Evolutionary conservation across 352 stramenopile species (phyloP).

Genomic region (Discostella stelligera): DNA sequence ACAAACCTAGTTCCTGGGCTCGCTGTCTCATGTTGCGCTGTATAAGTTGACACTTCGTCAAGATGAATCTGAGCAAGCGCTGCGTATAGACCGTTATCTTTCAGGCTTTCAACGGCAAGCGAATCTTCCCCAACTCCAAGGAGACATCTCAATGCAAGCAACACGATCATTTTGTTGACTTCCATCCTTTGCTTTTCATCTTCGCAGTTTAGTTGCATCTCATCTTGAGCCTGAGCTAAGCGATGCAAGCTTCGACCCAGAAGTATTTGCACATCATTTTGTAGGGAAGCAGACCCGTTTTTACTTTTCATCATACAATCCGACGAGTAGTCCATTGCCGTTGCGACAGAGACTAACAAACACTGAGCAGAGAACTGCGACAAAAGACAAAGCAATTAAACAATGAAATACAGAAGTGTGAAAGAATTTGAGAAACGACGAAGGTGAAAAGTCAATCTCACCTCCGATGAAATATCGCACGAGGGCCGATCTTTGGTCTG

Average conservation of each 20-base stretch:
- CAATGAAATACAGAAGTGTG: background rate
- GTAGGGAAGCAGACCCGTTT: background rate
- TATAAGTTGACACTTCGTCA: conserved; percentile 13
- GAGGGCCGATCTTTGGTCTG: background rate
- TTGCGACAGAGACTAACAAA: conserved; percentile 43
- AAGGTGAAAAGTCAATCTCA: background rate
- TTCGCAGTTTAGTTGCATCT: conserved; percentile 46
- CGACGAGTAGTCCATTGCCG: conserved; percentile 30
- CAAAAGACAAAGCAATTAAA: background rate
- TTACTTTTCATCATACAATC: background rate
- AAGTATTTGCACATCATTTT: conserved; percentile 22
- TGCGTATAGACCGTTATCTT: conserved; percentile 15
- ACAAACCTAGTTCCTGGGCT: background rate
- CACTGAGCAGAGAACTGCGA: conserved; percentile 50
- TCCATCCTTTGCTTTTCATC: conserved; percentile 23
- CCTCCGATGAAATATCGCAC: conserved; percentile 46
- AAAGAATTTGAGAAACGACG: background rate
- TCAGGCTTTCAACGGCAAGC: conserved; percentile 24
- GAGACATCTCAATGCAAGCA: conserved; percentile 40
- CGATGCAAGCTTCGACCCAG: conserved; percentile 32
- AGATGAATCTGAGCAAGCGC: conserved; percentile 22
- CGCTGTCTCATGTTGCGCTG: background rate
- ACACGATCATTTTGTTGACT: conserved; percentile 39
- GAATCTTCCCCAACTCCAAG: conserved; percentile 49
- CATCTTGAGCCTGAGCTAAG: conserved; percentile 40